phyloP scores from a whole-genome alignment of 306 rosid species.

The Lotus japonicus region DNA sequence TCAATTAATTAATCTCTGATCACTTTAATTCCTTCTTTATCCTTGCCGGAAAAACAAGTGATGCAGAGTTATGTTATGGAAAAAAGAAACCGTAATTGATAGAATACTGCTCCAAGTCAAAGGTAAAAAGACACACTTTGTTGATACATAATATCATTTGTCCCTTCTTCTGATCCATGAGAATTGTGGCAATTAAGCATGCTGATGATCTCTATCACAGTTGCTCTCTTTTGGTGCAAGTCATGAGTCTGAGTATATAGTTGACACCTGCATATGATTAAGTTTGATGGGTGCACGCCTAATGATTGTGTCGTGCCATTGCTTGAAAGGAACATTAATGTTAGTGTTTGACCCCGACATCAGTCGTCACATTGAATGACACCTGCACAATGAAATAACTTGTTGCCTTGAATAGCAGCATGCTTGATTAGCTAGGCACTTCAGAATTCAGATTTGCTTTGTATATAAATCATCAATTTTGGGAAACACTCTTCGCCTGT shows the following conservation, averaged over 20 bases:
- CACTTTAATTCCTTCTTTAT: no score
- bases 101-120: slow-evolving; percentile 1
- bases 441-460: not conserved
- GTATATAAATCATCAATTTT: not conserved
- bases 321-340: slow-evolving; percentile 40
- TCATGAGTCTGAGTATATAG: not conserved
- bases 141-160: not conserved
- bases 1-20: not conserved
- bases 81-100: not conserved
- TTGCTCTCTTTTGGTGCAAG: slow-evolving; percentile 9
- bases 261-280: not conserved
- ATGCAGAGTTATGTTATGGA: no score
- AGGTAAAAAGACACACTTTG: slow-evolving; percentile 14
- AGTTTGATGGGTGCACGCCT: slow-evolving; percentile 53
- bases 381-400: not conserved
- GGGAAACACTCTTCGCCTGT: not conserved
- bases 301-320: slow-evolving; percentile 57
- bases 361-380: slow-evolving; percentile 17
- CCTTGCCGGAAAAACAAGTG: not conserved
- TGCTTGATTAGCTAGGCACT: not conserved
- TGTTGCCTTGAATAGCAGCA: not conserved
- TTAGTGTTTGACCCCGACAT: slow-evolving; percentile 49
- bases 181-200: slow-evolving; percentile 13
- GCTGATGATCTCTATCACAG: not conserved
- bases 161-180: no score